phyloP scores from a whole-genome alignment of 1,284 basidiomycete genomes.

The Coriolopsis trogii region DNA sequence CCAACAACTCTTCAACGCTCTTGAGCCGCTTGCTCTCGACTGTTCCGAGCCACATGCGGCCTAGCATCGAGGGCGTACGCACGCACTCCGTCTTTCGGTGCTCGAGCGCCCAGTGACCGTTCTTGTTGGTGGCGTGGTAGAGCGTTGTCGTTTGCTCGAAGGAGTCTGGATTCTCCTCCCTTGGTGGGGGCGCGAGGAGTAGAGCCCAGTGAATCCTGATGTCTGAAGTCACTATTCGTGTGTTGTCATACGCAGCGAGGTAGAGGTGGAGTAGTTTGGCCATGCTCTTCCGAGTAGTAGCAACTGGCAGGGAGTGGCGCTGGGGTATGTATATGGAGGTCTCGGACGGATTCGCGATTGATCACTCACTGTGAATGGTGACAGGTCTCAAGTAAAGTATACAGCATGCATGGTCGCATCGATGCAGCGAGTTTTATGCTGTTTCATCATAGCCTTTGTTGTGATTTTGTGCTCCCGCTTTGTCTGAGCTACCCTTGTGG shows the following conservation, averaged over 20 bases:
- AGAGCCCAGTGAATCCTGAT: slow-evolving; percentile 22
- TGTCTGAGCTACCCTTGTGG: too few species aligned
- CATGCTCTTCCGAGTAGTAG: too few species aligned
- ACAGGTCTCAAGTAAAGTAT: too few species aligned
- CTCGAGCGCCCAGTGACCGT: slow-evolving; percentile 17
- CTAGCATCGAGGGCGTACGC: slow-evolving; percentile 22
- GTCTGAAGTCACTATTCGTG: neutral
- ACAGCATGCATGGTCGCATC: too few species aligned
- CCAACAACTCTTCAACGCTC: slow-evolving; percentile 2
- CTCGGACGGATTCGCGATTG: too few species aligned
- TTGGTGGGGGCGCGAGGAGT: slow-evolving; percentile 14
- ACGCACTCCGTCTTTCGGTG: slow-evolving; percentile 16
- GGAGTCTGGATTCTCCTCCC: slow-evolving; percentile 9
- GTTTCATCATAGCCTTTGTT: too few species aligned
- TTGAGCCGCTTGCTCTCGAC: slow-evolving; percentile 3
- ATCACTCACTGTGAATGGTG: too few species aligned
- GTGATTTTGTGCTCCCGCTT: too few species aligned
- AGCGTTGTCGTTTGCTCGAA: slow-evolving; percentile 8
- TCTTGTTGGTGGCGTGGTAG: slow-evolving; percentile 17
- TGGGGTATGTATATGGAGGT: too few species aligned
- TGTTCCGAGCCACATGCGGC: slow-evolving; percentile 15
- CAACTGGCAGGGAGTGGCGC: too few species aligned
- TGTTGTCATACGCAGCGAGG: slow-evolving; percentile 21
- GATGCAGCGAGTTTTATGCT: too few species aligned
- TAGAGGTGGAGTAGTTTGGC: too few species aligned